Evolutionary conservation across 2,329 filamentous ascomycete species (phyloP).

Genomic region (Periconia macrospinosa): DNA sequence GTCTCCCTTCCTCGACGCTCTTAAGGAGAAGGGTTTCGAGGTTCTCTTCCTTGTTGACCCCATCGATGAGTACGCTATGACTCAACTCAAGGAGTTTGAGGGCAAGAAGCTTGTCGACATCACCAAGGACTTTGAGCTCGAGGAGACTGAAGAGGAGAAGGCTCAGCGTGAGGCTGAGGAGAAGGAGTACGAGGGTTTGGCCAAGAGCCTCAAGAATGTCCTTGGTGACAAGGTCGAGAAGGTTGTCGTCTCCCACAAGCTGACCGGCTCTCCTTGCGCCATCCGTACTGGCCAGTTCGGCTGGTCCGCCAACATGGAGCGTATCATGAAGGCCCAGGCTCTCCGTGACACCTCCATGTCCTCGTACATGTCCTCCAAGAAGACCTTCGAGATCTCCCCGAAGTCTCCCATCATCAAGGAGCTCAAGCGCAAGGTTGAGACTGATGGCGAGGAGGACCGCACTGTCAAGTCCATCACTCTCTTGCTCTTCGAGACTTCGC

Average conservation of each 20-base stretch:
- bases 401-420: conserved; percentile 97
- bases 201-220: conserved; percentile 98
- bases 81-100: conserved; percentile 99
- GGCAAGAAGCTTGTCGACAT: conserved; percentile 99
- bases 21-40: conserved; percentile 99
- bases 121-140: conserved; percentile 99
- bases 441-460: conserved; percentile 96
- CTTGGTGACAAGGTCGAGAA: conserved; percentile 99
- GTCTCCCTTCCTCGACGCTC: conserved; percentile 97
- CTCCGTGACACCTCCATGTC: conserved; percentile 99
- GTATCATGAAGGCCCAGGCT: conserved; percentile 99
- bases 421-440: conserved; percentile 98
- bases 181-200: conserved; percentile 94
- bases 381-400: conserved; percentile 99
- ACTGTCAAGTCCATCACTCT: conserved; percentile 99
- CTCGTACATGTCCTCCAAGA: conserved; percentile 99
- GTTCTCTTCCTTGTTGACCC: conserved; percentile 99
- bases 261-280: conserved; percentile 89
- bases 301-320: conserved; percentile 99
- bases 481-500: conserved; percentile 97
- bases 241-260: conserved; percentile 98
- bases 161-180: conserved; percentile 89
- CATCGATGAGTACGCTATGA: conserved; percentile 99
- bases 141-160: conserved; percentile 99
- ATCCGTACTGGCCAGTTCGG: conserved; percentile 99